phyloP scores from a whole-genome alignment of 768 basidiomycete genomes.

The Termitomyces sp. region DNA sequence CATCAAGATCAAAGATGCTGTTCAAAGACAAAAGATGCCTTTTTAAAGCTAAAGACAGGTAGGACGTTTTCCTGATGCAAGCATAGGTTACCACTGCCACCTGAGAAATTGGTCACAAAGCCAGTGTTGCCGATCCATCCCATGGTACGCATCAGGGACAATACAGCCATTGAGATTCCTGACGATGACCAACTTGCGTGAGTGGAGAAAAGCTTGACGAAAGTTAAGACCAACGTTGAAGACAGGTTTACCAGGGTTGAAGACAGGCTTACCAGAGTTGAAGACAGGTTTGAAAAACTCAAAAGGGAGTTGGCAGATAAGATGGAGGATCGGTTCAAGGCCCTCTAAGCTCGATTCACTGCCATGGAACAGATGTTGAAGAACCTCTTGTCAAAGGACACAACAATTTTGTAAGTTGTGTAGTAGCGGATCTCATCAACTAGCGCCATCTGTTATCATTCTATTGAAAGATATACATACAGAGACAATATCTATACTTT shows the following conservation, averaged over 20 bases:
- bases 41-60: no score
- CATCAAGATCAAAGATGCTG: no score
- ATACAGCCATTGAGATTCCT: not conserved
- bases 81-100: not conserved
- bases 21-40: no score
- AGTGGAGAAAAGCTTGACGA: not conserved
- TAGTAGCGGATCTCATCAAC: no score
- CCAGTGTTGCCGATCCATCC: not conserved
- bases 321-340: not conserved
- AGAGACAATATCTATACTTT: no score
- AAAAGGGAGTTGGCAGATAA: not conserved
- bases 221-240: not conserved
- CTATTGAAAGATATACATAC: no score
- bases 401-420: not conserved
- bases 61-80: no score
- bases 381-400: not conserved
- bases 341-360: not conserved
- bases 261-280: no score
- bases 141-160: not conserved
- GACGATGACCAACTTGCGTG: not conserved
- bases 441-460: no score
- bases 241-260: not conserved
- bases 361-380: not conserved
- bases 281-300: no score
- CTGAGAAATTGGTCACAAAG: not conserved